A percentile compares a stretch with the other conserved stretches of the same genome.
phyloP scores from a whole-genome alignment of 2,329 filamentous ascomycete species.

The Penicillium verrucosum region DNA sequence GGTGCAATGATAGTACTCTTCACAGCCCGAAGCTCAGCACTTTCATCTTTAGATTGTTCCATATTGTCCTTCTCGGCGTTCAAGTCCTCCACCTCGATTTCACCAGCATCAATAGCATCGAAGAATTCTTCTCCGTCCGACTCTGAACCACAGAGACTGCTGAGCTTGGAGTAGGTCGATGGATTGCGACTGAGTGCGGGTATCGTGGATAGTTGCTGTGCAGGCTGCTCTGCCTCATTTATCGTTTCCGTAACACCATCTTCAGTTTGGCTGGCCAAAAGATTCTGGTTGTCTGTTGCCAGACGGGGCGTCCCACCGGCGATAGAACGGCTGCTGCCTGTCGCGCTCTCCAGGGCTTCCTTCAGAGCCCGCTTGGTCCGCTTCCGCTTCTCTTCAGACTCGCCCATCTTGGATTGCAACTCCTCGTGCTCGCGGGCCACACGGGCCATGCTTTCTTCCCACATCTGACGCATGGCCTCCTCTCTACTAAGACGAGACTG shows the following conservation, averaged over 20 bases:
- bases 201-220: conserved; percentile 4
- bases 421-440: conserved; percentile 94
- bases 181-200: conserved; percentile 56
- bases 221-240: conserved; percentile 14
- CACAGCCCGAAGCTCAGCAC: conserved; percentile 44
- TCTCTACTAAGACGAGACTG: conserved; percentile 91
- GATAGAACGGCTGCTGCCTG: conserved; percentile 39
- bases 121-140: conserved; percentile 93
- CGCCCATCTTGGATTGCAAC: conserved; percentile 79
- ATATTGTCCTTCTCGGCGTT: conserved; percentile 49
- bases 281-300: conserved; percentile 16
- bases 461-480: conserved; percentile 86
- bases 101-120: conserved; percentile 89
- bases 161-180: conserved; percentile 64
- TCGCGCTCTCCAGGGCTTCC: conserved; percentile 68
- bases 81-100: conserved; percentile 68
- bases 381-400: conserved; percentile 85
- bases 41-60: conserved; percentile 43
- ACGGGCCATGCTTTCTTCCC: conserved; percentile 98
- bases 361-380: conserved; percentile 84
- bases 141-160: conserved; percentile 70
- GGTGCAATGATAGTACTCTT: conserved; percentile 65
- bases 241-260: conserved; percentile 11
- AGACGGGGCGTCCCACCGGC: conserved; percentile 29
- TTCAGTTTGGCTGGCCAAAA: conserved; percentile 39